Conservation (phyloP, 371 early-diverging fungal species). For the Nematocida sp. region DNA sequence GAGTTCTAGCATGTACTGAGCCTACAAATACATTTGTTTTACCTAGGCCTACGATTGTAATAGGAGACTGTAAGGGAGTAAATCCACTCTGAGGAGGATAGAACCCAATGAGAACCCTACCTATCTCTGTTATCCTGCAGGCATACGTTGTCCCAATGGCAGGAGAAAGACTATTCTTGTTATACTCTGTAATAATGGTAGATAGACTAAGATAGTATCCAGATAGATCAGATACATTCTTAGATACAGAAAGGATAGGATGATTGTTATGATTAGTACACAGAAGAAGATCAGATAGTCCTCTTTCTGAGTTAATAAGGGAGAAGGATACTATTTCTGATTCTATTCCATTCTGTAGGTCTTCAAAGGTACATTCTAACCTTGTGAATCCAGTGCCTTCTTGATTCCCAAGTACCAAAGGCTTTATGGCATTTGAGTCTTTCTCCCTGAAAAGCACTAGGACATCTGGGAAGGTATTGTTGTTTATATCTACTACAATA, state of each 20-base stretch:
- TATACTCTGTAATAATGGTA: conserved; percentile 12
- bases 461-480: conserved; percentile 38
- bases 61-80: conserved; percentile 48
- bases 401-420: conserved; percentile 8
- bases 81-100: conserved; percentile 51
- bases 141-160: conserved; percentile 54
- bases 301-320: neutral
- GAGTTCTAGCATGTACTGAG: conserved; percentile 34
- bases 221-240: conserved; percentile 37
- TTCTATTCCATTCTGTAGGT: no score
- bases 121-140: conserved; percentile 51
- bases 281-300: conserved; percentile 30
- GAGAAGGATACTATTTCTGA: neutral
- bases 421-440: neutral
- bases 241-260: conserved; percentile 4
- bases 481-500: conserved; percentile 35
- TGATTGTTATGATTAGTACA: conserved; percentile 4
- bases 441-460: neutral
- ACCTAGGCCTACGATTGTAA: conserved; percentile 56
- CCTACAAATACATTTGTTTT: conserved; percentile 53
- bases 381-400: conserved; percentile 5
- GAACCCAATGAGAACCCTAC: conserved; percentile 22
- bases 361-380: neutral
- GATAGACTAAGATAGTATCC: conserved; percentile 56
- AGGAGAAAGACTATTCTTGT: neutral